A percentile compares a stretch with the other conserved stretches of the same genome.
phyloP scores from a whole-genome alignment of 2,329 filamentous ascomycete genomes.

The Leptographium radiaticola region DNA sequence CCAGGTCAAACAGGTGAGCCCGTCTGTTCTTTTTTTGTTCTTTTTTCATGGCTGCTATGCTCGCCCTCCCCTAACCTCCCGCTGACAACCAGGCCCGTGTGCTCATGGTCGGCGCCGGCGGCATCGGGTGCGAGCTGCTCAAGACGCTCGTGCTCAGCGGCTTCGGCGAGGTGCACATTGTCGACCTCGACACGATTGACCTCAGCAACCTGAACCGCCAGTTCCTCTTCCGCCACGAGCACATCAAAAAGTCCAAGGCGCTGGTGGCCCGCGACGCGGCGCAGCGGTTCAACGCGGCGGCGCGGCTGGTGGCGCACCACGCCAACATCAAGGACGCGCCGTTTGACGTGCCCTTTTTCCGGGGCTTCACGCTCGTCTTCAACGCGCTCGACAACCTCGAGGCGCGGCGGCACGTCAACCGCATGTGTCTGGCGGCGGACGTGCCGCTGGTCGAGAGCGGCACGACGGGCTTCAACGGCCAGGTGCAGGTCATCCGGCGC shows the following conservation, averaged over 20 bases:
- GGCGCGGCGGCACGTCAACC: constrained; percentile 86
- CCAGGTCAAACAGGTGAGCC: constrained; percentile 54
- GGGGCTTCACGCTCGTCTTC: constrained; percentile 73
- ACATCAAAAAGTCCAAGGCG: constrained; percentile 96
- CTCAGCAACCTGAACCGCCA: constrained; percentile 95
- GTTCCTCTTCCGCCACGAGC: constrained; percentile 90
- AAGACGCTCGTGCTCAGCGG: constrained; percentile 91
- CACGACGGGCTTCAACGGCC: constrained; percentile 93
- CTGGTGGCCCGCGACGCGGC: constrained; percentile 67
- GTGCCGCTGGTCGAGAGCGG: constrained; percentile 91
- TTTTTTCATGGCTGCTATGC: no score
- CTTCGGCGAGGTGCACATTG: constrained; percentile 85
- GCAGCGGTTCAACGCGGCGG: constrained; percentile 75
- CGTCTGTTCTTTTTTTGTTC: background rate
- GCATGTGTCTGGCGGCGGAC: constrained; percentile 87
- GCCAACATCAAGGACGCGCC: constrained; percentile 85
- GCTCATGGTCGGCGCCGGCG: constrained; percentile 89
- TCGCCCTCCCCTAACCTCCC: constrained; percentile 18
- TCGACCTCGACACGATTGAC: constrained; percentile 97
- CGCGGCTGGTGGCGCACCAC: constrained; percentile 78
- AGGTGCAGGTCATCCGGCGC: constrained; percentile 94
- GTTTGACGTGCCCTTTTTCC: constrained; percentile 85
- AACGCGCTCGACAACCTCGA: constrained; percentile 96
- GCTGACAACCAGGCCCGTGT: constrained; percentile 55
- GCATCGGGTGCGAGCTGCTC: constrained; percentile 92